Percentiles rank a stretch among this genome's conserved stretches.
These are phyloP conservation scores for Pisolithus microcarpus DNA, from an alignment of 768 basidiomycete species.

Conservation along the genomic window DNA sequence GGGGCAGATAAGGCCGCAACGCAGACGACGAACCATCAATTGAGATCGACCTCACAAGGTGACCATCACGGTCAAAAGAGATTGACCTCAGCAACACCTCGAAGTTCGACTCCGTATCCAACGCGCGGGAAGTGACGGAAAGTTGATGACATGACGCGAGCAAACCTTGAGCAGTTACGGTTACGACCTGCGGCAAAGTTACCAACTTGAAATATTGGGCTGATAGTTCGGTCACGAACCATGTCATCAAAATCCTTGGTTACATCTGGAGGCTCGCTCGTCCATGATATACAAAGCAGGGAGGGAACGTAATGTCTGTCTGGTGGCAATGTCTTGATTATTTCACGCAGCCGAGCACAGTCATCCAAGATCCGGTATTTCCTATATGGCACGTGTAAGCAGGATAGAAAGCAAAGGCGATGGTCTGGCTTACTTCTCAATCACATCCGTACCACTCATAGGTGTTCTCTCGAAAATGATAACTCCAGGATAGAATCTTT, in stretches of 20 bases:
- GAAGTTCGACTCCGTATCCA: constrained; percentile 55
- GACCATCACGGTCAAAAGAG: constrained; percentile 51
- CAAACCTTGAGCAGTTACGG: constrained; percentile 35
- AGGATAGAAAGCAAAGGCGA: neutral
- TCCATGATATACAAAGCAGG: constrained; percentile 57
- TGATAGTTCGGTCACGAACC: constrained; percentile 33
- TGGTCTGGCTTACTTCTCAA: constrained; percentile 48
- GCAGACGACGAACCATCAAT: constrained; percentile 40
- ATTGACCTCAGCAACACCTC: constrained; percentile 33
- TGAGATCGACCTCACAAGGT: constrained; percentile 40
- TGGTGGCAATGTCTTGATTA: constrained; percentile 46
- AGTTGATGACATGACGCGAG: constrained; percentile 39
- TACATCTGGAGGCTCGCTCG: constrained; percentile 34
- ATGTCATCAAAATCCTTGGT: constrained; percentile 50
- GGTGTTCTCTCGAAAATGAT: constrained; percentile 75
- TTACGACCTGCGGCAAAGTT: constrained; percentile 37
- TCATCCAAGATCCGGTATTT: constrained; percentile 70
- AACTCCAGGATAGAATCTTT: constrained; percentile 45
- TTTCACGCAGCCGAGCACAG: constrained; percentile 60
- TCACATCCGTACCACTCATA: constrained; percentile 52
- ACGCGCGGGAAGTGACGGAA: constrained; percentile 41
- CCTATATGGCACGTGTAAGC: constrained; percentile 27
- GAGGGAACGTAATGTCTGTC: constrained; percentile 57
- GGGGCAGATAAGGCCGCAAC: neutral
- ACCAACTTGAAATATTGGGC: neutral